A percentile compares a stretch with the other conserved stretches of the same genome.
Conservation (phyloP, 345 rosid genomes). For the Citropsis articulata region DNA sequence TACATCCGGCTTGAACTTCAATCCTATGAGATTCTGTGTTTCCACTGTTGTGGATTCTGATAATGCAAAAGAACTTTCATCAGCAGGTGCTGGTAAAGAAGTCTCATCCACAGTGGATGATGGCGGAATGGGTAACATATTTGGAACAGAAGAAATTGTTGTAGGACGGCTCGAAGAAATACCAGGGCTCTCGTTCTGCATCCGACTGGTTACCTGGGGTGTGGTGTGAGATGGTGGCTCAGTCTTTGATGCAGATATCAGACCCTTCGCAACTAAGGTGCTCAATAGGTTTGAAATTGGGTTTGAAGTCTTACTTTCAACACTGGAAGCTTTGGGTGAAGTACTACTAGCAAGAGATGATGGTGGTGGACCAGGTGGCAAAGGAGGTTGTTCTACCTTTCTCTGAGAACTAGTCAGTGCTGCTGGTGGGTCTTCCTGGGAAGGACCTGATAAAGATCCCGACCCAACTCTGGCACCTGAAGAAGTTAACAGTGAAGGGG, state of each 20-base stretch:
- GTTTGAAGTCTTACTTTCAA: conserved; percentile 43
- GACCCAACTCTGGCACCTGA: conserved; percentile 33
- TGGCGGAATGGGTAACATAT: conserved; percentile 30
- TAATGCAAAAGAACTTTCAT: conserved; percentile 26
- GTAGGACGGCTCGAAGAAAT: conserved; percentile 31
- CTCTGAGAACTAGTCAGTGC: conserved; percentile 24
- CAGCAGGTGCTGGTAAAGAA: conserved; percentile 34
- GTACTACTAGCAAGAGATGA: conserved; percentile 31
- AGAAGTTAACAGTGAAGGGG: conserved; percentile 26
- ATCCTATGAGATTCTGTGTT: conserved; percentile 56
- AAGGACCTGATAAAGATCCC: conserved; percentile 28
- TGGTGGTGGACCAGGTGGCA: conserved; percentile 39
- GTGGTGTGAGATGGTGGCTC: conserved; percentile 37
- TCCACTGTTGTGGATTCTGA: conserved; percentile 27
- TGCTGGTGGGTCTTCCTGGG: conserved; percentile 29
- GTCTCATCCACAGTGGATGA: conserved; percentile 35
- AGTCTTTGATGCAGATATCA: conserved; percentile 73
- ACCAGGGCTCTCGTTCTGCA: conserved; percentile 37
- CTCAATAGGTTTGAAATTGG: conserved; percentile 81
- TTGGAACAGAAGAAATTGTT: conserved; percentile 35
- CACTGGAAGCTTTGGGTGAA: conserved; percentile 37
- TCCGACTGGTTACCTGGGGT: conserved; percentile 27
- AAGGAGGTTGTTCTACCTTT: conserved; percentile 43
- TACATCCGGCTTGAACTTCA: conserved; percentile 66
- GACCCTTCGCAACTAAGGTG: conserved; percentile 88